Evolutionary conservation across 768 basidiomycete species (phyloP).

Genomic region (Suillus occidentalis): DNA sequence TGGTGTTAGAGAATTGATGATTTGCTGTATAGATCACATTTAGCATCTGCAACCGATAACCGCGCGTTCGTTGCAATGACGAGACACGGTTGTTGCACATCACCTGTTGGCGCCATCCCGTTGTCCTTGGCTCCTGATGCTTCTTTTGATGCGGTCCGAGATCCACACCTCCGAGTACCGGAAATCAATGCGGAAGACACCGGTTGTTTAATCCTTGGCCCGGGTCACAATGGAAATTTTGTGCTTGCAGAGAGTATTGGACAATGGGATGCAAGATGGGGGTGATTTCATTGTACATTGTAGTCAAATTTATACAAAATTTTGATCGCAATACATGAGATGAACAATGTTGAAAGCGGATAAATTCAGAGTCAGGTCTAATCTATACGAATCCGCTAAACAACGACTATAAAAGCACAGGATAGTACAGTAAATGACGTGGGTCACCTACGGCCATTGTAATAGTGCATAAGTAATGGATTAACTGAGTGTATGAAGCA

Average conservation of each 20-base stretch:
- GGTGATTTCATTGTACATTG: slow-evolving; percentile 19
- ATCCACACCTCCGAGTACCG: slow-evolving; percentile 42
- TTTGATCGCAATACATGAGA: not conserved
- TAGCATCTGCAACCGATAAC: slow-evolving; percentile 12
- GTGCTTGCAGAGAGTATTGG: slow-evolving; percentile 45
- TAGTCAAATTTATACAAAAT: not conserved
- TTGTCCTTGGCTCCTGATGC: slow-evolving; percentile 13
- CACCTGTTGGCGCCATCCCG: slow-evolving; percentile 56
- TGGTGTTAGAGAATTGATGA: slow-evolving; percentile 11
- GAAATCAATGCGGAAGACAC: slow-evolving; percentile 55
- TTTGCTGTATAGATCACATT: not conserved
- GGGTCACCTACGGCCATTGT: slow-evolving; percentile 24
- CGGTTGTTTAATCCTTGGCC: slow-evolving; percentile 42
- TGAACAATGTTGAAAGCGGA: slow-evolving; percentile 42
- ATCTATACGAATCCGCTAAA: slow-evolving; percentile 32
- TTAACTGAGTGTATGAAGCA: slow-evolving; percentile 28
- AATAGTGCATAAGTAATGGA: slow-evolving; percentile 38
- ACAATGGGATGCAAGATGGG: slow-evolving; percentile 43
- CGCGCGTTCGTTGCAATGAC: slow-evolving; percentile 44
- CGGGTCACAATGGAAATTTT: slow-evolving; percentile 33
- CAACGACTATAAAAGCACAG: slow-evolving; percentile 31
- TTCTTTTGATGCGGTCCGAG: slow-evolving; percentile 15
- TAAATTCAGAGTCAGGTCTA: slow-evolving; percentile 30
- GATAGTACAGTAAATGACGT: slow-evolving; percentile 33
- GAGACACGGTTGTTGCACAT: slow-evolving; percentile 41